Evolutionary conservation across 129 eudicot species (phyloP), one percentile per base, ranked within the genome.

Genomic region (Flaveria robusta): DNA sequence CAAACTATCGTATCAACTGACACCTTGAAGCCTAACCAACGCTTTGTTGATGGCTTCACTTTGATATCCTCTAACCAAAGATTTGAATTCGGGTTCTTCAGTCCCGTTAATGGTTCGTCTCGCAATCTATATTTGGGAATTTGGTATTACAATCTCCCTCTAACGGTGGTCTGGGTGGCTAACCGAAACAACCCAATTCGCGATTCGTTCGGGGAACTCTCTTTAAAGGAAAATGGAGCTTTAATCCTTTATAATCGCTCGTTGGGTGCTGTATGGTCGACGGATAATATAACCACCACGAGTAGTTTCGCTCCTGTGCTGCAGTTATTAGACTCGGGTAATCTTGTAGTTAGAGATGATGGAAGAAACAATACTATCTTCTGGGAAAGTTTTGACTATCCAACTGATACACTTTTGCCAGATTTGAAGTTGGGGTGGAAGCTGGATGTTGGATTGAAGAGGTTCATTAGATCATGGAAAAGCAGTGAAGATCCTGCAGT

Each of bases 121-220:
- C 27, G 72, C 15, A 34, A n/a, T 74, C 51, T 74, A 7, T 84
- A 84, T 76, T 41, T 87, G 10, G 88, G 88, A 59, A 78, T 81
- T 13, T 81, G 86, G 88, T 87, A 81, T 71, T 56, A 81, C 37
- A 72, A 74, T 42, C 82, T 70, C 12, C 85, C 86, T 2, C 52
- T 78, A 10, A 84, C 88, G 0, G 86, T 84, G 0, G 88, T 87
- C 54, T 87, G 90, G 90, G 87, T 86, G 43, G 90, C 87, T 2
- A 86, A 86, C 74, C 31, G 87, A 66, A 70, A 77, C 74, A 74
- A 55, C 69, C 90, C 90, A 4, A 45, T 49, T 20, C 70, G 52
- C 15, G 77, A 55, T 50, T 77, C 70, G 8, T 22, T 13, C n/a
- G 90, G 85, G 37, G 58, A 52, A 13, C 43, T 86, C 5, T 55